Percentiles rank a stretch among this genome's conserved stretches.
Evolutionary conservation across 208 protist species (phyloP).

Genomic region (Trypanosoma lewisi): DNA sequence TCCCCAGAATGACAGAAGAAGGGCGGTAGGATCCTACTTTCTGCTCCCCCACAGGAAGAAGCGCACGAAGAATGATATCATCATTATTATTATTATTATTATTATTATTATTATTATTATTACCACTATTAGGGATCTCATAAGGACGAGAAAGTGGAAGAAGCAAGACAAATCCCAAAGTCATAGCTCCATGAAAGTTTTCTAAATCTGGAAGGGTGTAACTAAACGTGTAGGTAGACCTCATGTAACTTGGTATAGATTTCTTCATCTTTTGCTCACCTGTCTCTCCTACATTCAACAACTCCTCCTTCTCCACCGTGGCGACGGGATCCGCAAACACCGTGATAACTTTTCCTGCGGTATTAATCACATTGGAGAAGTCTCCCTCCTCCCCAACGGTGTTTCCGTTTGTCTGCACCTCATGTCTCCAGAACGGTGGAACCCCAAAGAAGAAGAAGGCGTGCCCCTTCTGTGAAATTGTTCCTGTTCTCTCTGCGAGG

Average conservation of each 20-base stretch:
- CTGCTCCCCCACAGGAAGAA: conserved; percentile 9
- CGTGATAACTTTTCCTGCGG: conserved; percentile 11
- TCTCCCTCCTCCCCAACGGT: neutral
- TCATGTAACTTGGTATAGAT: conserved; percentile 20
- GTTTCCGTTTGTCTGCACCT: neutral
- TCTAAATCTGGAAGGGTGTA: conserved; percentile 30
- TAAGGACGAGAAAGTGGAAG: conserved; percentile 1
- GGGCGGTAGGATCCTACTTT: conserved; percentile 11
- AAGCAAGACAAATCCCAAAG: conserved; percentile 30
- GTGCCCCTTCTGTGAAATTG: no score
- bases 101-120: neutral
- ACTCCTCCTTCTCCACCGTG: neutral
- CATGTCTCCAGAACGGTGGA: conserved; percentile 34
- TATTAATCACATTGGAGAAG: neutral
- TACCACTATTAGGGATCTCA: neutral
- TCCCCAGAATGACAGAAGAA: conserved; percentile 31
- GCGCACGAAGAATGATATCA: conserved; percentile 22
- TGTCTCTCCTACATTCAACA: neutral
- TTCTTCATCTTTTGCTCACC: neutral
- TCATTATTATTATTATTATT: conserved; percentile 13
- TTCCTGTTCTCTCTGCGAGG: no score
- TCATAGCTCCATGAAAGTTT: conserved; percentile 2
- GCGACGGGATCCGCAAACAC: neutral
- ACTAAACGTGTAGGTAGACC: conserved; percentile 31
- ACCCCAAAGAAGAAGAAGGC: conserved; percentile 30